Percentiles rank a stretch among this genome's conserved stretches.
phyloP scores from a whole-genome alignment of 192 early-diverging fungal genomes.

The Oehlia diaphana region DNA sequence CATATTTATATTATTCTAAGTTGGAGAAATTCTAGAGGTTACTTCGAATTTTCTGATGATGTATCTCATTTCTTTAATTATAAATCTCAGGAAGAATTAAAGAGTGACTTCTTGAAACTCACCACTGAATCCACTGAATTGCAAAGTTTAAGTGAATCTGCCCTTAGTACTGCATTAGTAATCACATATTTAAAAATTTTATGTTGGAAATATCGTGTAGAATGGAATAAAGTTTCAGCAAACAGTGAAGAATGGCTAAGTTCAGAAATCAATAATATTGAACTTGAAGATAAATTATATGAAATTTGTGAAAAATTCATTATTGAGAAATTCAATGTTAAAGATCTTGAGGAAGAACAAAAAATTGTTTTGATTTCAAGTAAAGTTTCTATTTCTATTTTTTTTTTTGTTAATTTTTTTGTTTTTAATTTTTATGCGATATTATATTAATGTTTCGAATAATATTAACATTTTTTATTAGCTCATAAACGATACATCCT shows the following conservation, averaged over 20 bases:
- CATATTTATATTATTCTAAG: slow-evolving; percentile 20
- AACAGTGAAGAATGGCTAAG: slow-evolving; percentile 18
- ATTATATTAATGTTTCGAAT: neutral
- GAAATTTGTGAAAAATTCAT: slow-evolving; percentile 9
- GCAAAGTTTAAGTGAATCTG: neutral
- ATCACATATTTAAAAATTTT: slow-evolving; percentile 8
- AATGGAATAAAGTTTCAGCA: slow-evolving; percentile 5
- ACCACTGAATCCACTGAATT: neutral
- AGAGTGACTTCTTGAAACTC: neutral
- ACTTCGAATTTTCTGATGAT: slow-evolving; percentile 14
- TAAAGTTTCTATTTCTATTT: neutral
- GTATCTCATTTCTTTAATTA: slow-evolving; percentile 20
- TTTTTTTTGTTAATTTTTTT: neutral
- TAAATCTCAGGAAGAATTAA: slow-evolving; percentile 4
- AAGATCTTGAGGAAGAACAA: neutral
- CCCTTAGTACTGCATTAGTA: slow-evolving; percentile 8
- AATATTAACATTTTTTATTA: neutral
- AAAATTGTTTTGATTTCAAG: neutral
- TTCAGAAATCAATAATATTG: slow-evolving; percentile 14
- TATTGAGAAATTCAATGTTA: slow-evolving; percentile 7
- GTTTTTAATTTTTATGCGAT: neutral
- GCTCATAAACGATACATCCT: neutral
- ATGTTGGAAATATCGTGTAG: slow-evolving; percentile 20
- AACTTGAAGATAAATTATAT: slow-evolving; percentile 23
- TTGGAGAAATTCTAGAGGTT: neutral